phyloP scores from a whole-genome alignment of 169 alveolate species.

The Plasmodium berghei region DNA sequence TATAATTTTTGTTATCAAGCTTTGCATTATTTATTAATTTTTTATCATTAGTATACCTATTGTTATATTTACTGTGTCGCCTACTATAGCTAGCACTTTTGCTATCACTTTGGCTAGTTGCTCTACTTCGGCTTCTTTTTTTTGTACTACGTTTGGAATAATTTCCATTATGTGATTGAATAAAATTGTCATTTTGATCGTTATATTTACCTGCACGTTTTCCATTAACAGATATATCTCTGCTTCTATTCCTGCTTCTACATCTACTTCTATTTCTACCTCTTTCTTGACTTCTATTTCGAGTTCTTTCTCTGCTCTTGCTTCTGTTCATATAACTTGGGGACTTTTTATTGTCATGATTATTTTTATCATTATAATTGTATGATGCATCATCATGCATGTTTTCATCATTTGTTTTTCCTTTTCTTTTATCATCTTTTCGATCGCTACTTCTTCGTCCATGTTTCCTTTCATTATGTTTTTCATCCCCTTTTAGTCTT shows the following conservation, averaged over 20 bases:
- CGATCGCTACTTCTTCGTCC: constrained; percentile 18
- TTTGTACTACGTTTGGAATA: background rate
- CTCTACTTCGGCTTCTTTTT: background rate
- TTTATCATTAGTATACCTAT: background rate
- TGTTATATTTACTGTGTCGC: background rate
- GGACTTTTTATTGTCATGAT: constrained; percentile 26
- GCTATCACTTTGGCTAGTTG: background rate
- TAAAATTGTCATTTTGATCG: background rate
- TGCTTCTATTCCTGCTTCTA: background rate
- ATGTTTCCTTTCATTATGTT: background rate
- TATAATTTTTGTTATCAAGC: background rate
- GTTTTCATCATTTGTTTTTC: constrained; percentile 11
- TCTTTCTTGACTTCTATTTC: background rate
- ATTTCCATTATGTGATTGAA: background rate
- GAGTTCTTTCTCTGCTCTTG: background rate
- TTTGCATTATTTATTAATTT: background rate
- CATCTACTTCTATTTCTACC: background rate
- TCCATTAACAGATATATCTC: background rate
- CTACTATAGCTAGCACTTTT: background rate
- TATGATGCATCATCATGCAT: constrained; percentile 19
- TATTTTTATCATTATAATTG: constrained; percentile 9
- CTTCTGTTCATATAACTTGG: constrained; percentile 13
- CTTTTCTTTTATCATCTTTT: constrained; percentile 33
- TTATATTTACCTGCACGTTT: background rate
- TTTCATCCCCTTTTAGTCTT: constrained; percentile 38